A percentile compares a stretch with the other conserved stretches of the same genome.
These are phyloP conservation scores for Claviceps sp. DNA, from an alignment of 2,329 filamentous ascomycete species.

Conservation along the genomic window DNA sequence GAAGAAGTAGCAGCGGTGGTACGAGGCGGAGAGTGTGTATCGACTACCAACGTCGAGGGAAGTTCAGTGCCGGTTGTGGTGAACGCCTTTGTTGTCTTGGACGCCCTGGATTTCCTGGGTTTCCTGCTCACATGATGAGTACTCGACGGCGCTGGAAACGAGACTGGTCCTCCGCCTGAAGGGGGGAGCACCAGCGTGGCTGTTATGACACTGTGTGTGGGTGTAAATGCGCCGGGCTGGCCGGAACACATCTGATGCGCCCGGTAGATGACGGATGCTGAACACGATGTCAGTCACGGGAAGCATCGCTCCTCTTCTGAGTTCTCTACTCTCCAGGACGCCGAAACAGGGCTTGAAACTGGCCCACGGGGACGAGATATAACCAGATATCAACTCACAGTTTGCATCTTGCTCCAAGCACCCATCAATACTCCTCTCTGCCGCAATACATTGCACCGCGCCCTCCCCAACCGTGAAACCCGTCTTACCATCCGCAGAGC, in stretches of 20 bases:
- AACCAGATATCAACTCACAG: constrained; percentile 14
- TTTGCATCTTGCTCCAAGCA: constrained; percentile 35
- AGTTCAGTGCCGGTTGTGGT: background rate
- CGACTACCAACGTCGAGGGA: constrained; percentile 3
- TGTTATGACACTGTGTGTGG: constrained; percentile 44
- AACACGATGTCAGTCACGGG: constrained; percentile 5
- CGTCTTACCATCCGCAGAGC: constrained; percentile 41
- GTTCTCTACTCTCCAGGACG: no score
- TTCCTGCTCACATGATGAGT: constrained; percentile 1
- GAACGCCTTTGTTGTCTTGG: background rate
- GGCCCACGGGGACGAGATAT: no score
- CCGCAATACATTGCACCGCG: constrained; percentile 52
- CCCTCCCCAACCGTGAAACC: constrained; percentile 62
- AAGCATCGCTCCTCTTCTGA: no score
- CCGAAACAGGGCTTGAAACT: no score
- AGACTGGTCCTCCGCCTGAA: constrained; percentile 13
- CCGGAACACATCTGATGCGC: constrained; percentile 47
- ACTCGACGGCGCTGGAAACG: constrained; percentile 13
- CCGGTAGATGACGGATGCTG: constrained; percentile 29
- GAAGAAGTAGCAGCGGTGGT: background rate
- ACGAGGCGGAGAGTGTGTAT: constrained; percentile 2
- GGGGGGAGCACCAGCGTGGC: constrained; percentile 36
- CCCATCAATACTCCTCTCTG: constrained; percentile 32
- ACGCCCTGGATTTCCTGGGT: background rate
- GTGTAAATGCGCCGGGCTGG: constrained; percentile 34